phyloP scores from a whole-genome alignment of 169 alveolate species.

The Plasmodium blacklocki region DNA sequence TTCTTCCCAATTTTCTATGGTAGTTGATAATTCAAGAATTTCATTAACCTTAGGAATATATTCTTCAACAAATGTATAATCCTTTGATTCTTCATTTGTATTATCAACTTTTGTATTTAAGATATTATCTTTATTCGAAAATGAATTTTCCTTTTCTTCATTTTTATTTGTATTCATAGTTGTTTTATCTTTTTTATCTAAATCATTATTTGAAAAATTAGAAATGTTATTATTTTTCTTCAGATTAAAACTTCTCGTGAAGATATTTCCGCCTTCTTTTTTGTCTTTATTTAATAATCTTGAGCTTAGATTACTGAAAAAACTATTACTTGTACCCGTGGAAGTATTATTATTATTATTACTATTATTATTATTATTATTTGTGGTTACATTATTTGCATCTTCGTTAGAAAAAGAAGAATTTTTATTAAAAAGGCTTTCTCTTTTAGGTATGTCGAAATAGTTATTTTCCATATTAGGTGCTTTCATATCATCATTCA shows the following conservation, averaged over 20 bases:
- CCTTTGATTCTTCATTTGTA: not conserved
- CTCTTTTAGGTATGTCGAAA: constrained; percentile 44
- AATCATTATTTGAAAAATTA: not conserved
- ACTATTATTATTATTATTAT: not conserved
- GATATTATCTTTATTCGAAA: not conserved
- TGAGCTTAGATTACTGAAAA: constrained; percentile 30
- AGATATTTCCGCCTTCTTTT: constrained; percentile 23
- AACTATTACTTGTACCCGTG: not conserved
- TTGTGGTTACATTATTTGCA: not conserved
- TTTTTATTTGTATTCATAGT: not conserved
- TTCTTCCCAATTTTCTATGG: constrained; percentile 38
- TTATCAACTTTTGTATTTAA: not conserved
- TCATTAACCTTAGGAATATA: constrained; percentile 68
- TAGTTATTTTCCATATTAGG: not conserved
- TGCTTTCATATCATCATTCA: constrained; percentile 20
- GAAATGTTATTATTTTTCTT: constrained; percentile 8
- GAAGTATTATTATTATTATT: not conserved
- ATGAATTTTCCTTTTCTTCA: not conserved
- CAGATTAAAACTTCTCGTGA: constrained; percentile 14
- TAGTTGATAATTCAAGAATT: constrained; percentile 54
- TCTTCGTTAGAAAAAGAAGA: constrained; percentile 12
- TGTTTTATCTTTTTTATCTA: not conserved
- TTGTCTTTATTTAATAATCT: constrained; percentile 14
- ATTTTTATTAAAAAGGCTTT: too few species aligned
- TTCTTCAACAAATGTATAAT: constrained; percentile 35